Evolutionary conservation across 768 basidiomycete genomes (phyloP), one percentile per base, ranked within the genome.

Genomic region (Termitomyces titanicus): DNA sequence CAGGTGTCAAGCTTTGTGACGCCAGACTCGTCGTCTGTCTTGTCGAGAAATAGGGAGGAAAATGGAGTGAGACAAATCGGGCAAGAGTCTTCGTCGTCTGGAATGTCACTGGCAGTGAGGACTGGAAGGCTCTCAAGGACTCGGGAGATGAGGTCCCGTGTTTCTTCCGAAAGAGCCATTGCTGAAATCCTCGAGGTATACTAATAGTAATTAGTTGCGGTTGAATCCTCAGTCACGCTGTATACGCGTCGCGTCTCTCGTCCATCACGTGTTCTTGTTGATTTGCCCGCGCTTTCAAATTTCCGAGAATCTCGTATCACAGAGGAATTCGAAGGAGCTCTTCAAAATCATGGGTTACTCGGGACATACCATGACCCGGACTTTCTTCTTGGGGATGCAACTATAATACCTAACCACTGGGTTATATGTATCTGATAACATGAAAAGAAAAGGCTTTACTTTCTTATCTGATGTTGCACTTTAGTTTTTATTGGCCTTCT

Each of bases 51-150:
- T 24, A 85, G 68, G 1, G 70, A 51, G 13, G 72, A 68, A 55
- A 88, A 86, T 1, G 81, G 65, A 18, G 76, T 68, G 42, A 85
- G 74, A 66, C 86, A 89, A 59, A 89, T 87, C 1, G 85, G 82
- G 63, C 88, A 89, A 22, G 74, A 70, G 51, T 87, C 85, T 24
- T 82, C 76, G 24, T 71, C 61, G 46, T 75, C 72, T 24, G 82
- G 66, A 3, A 71, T 66, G 27, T 74, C 66, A 51, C 70, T 63
- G 17, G 47, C 37, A 3, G 64, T 53, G 18, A 85, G 68, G 2
- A 68, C 60, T 2, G 83, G 82, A 15, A 86, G 71, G 25, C 66
- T 59, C n/a, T 70, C 64, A 34, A 84, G 70, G 35, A 75, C 68
- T 12, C 63, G 63, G 18, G 68, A 62, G 44, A 82, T 77, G 34